Evolutionary conservation across 78 protist genomes (phyloP).

Genomic region (Speleostelium caveatum): DNA sequence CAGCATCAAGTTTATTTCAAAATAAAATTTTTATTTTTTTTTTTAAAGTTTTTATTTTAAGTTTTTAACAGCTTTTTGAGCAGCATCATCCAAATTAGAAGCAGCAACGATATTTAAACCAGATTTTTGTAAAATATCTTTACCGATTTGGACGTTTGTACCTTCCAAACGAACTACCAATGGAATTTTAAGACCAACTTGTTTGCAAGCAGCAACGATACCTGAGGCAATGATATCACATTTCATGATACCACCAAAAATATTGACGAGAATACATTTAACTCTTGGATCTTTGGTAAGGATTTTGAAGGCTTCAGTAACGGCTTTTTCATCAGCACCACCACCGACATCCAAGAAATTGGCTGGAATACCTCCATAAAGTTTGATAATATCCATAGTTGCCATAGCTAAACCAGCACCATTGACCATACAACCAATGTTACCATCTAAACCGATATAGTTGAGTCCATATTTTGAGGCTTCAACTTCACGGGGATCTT

Average conservation of each 20-base stretch:
- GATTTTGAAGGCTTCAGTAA: constrained; percentile 95
- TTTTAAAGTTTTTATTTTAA: constrained; percentile 17
- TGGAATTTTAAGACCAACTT: constrained; percentile 81
- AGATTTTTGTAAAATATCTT: constrained; percentile 81
- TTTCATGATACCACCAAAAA: constrained; percentile 97
- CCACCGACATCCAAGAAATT: constrained; percentile 99
- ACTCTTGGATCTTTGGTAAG: constrained; percentile 85
- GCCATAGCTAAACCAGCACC: constrained; percentile 99
- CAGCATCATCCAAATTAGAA: constrained; percentile 94
- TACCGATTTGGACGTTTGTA: constrained; percentile 89
- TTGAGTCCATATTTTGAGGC: constrained; percentile 95
- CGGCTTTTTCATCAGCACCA: constrained; percentile 90
- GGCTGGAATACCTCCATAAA: constrained; percentile 97
- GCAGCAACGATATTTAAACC: constrained; percentile 88
- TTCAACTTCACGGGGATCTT: constrained; percentile 94
- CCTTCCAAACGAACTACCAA: constrained; percentile 95
- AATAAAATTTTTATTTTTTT: too few relatives aligned
- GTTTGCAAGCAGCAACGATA: constrained; percentile 88
- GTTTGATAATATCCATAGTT: constrained; percentile 98
- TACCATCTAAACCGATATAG: constrained; percentile 98
- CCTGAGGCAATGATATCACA: constrained; percentile 96
- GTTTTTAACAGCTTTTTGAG: constrained; percentile 84
- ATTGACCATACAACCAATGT: constrained; percentile 99
- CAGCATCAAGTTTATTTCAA: too few relatives aligned
- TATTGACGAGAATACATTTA: constrained; percentile 93